Conservation (phyloP, 2,329 filamentous ascomycete species). For the Botrytis paeoniae region DNA sequence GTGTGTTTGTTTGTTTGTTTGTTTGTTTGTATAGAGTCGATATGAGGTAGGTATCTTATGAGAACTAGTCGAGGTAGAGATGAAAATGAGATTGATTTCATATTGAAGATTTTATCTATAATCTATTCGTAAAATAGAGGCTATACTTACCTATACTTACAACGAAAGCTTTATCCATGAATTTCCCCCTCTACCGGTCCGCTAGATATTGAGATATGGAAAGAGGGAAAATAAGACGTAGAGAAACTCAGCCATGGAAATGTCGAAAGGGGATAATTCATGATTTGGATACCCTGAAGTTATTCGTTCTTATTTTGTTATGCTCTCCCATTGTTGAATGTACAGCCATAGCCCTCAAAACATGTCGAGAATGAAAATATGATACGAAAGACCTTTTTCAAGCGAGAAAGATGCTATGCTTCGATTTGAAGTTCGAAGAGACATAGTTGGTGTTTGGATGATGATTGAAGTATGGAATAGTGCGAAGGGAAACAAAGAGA, state of each 20-base stretch:
- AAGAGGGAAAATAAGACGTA: background rate
- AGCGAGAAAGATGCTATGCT: background rate
- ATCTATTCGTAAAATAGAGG: background rate
- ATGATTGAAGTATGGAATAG: constrained; percentile 20
- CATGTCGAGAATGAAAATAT: background rate
- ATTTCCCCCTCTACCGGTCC: fast-evolving
- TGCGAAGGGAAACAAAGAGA: constrained; percentile 23
- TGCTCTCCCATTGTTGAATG: no score
- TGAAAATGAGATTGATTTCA: no score
- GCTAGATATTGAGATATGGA: background rate
- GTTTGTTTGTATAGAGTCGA: background rate
- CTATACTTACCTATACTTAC: background rate
- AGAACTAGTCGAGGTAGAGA: background rate
- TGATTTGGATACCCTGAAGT: no score
- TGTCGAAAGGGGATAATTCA: background rate
- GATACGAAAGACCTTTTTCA: background rate
- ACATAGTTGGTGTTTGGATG: background rate
- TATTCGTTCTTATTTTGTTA: background rate
- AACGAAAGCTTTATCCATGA: background rate
- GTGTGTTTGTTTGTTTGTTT: no score
- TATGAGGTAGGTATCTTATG: no score
- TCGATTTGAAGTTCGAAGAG: background rate
- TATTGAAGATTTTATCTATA: background rate
- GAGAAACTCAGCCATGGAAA: fast-evolving
- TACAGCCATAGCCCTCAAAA: background rate